Conservation (phyloP, 192 early-diverging fungal species). For the Umbelopsis sp. region DNA sequence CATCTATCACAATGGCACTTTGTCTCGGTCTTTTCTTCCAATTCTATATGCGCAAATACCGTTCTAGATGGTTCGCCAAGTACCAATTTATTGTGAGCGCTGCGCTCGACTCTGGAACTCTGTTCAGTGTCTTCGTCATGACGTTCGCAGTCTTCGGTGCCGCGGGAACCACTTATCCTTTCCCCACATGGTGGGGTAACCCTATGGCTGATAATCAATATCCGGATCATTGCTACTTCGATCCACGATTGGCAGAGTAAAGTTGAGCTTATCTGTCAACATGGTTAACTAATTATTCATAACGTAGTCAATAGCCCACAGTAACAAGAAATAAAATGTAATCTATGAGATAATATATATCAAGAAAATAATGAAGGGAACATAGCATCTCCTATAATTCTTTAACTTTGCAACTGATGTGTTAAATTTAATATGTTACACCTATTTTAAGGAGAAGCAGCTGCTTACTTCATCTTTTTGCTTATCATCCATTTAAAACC, state of each 20-base stretch:
- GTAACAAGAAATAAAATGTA: no score
- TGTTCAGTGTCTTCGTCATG: slow-evolving; percentile 19
- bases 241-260: background rate
- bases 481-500: no score
- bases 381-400: no score
- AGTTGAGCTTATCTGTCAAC: no score
- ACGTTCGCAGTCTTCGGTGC: slow-evolving; percentile 31
- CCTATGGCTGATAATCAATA: background rate
- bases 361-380: no score
- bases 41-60: slow-evolving; percentile 37
- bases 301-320: no score
- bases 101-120: slow-evolving; percentile 58
- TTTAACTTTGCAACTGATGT: no score
- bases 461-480: no score
- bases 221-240: background rate
- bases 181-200: slow-evolving; percentile 39
- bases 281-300: background rate
- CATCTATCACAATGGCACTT: slow-evolving; percentile 48
- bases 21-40: slow-evolving; percentile 51
- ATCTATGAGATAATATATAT: no score
- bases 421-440: no score
- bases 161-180: slow-evolving; percentile 25
- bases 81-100: slow-evolving; percentile 58
- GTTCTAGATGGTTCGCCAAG: slow-evolving; percentile 48
- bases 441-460: no score